Percentiles rank a stretch among this genome's conserved stretches.
These are phyloP conservation scores for Cucumis melo DNA, from an alignment of 306 rosid species.

Conservation along the genomic window DNA sequence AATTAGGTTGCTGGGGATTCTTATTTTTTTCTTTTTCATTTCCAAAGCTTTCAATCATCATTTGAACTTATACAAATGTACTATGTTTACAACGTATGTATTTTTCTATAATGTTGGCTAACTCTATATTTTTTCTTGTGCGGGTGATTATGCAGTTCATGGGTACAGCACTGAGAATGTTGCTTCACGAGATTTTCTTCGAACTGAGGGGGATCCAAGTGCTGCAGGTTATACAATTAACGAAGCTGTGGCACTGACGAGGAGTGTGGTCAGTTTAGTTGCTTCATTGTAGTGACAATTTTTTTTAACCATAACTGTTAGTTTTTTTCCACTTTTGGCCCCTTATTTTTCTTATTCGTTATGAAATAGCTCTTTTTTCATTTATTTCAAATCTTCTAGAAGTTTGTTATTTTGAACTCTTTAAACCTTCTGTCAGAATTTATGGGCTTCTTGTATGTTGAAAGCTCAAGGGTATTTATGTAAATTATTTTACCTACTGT, in stretches of 20 bases:
- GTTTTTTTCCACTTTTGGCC: not conserved
- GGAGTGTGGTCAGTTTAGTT: slow-evolving; percentile 69
- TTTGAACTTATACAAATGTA: not conserved
- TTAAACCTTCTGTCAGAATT: not conserved
- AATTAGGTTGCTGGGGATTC: not conserved
- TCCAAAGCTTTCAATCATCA: not conserved
- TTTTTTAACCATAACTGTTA: not conserved
- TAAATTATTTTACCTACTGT: no score
- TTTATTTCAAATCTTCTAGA: not conserved
- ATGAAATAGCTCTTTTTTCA: not conserved
- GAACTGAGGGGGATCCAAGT: slow-evolving; percentile 86
- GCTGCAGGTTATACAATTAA: slow-evolving; percentile 87
- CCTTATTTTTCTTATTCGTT: not conserved
- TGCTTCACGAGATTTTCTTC: slow-evolving; percentile 64
- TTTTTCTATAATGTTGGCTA: not conserved
- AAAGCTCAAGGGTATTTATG: no score
- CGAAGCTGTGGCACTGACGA: slow-evolving; percentile 71
- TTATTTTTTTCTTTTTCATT: not conserved
- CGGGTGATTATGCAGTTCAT: slow-evolving; percentile 13
- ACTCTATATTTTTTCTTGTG: not conserved
- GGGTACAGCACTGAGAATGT: slow-evolving; percentile 27
- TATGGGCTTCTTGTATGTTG: no score
- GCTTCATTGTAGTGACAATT: not conserved
- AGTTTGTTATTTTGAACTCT: not conserved
- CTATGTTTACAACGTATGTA: not conserved